A percentile compares a stretch with the other conserved stretches of the same genome.
Evolutionary conservation across 2,329 filamentous ascomycete genomes (phyloP).

Genomic region (Calonectria naviculata): DNA sequence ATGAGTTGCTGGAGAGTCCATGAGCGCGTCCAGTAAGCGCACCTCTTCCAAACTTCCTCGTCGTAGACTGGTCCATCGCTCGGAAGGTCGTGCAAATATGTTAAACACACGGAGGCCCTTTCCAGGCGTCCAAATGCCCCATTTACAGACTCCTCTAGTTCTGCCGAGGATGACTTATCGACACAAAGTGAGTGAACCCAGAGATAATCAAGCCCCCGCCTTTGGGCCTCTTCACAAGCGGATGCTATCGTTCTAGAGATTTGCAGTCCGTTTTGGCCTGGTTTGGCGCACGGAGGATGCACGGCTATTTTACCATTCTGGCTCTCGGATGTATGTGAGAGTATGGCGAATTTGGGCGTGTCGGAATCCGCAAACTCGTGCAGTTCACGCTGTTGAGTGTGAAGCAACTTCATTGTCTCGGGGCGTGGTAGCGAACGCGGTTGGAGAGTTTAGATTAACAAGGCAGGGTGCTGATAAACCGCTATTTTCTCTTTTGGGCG

Average conservation of each 20-base stretch:
- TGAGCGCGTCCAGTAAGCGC: background rate
- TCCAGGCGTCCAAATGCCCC: background rate
- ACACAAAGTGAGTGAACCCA: background rate
- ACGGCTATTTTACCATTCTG: background rate
- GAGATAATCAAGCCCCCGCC: background rate
- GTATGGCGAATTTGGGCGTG: background rate
- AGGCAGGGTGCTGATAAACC: background rate
- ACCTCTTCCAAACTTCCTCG: background rate
- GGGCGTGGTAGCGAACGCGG: background rate
- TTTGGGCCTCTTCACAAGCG: background rate
- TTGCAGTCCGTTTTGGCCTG: background rate
- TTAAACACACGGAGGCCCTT: background rate
- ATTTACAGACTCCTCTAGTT: background rate
- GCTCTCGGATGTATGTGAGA: background rate
- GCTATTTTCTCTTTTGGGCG: background rate
- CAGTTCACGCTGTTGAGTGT: background rate
- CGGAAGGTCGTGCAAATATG: background rate
- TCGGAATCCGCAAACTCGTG: background rate
- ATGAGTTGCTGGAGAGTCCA: background rate
- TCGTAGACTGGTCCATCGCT: background rate
- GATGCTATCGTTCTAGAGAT: background rate
- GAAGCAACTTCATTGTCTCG: background rate
- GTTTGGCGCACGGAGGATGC: background rate
- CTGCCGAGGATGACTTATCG: background rate
- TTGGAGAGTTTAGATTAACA: no score